Conservation (phyloP, 2,329 filamentous ascomycete genomes). For the Annulohypoxylon truncatum region DNA sequence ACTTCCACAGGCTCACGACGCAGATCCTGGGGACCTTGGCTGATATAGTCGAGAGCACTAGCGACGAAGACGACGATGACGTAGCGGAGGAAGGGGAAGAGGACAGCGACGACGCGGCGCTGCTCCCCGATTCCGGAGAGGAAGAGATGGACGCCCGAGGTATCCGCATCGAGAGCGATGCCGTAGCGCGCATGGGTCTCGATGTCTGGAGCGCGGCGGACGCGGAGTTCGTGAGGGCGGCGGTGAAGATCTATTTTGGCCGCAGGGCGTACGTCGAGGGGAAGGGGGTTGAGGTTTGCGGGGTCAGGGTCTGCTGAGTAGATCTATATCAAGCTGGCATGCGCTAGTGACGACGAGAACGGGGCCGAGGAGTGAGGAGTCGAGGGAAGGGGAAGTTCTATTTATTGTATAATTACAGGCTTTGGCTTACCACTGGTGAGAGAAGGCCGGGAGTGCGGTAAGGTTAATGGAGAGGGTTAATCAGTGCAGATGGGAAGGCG, state of each 20-base stretch:
- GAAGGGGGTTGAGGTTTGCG: constrained; percentile 79
- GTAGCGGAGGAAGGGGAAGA: constrained; percentile 54
- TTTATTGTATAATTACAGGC: constrained; percentile 12
- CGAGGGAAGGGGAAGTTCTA: background rate
- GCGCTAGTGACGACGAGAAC: background rate
- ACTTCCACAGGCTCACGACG: constrained; percentile 81
- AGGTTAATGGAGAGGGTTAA: background rate
- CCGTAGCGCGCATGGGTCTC: constrained; percentile 77
- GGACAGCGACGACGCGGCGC: constrained; percentile 33
- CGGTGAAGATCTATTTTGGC: constrained; percentile 74
- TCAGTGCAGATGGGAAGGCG: background rate
- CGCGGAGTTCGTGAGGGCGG: constrained; percentile 73
- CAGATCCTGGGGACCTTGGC: constrained; percentile 71
- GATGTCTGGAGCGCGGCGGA: constrained; percentile 81
- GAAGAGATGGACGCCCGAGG: constrained; percentile 52
- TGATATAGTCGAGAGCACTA: constrained; percentile 65
- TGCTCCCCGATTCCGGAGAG: constrained; percentile 44
- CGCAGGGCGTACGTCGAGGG: constrained; percentile 72
- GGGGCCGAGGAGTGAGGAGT: background rate
- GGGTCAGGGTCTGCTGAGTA: constrained; percentile 73
- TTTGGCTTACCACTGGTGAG: background rate
- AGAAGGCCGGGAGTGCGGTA: background rate
- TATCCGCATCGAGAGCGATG: constrained; percentile 71
- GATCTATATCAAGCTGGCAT: background rate
- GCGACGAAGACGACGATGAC: constrained; percentile 54